phyloP scores from a whole-genome alignment of 2,329 filamentous ascomycete genomes.

The Ascocoryne sarcoides region DNA sequence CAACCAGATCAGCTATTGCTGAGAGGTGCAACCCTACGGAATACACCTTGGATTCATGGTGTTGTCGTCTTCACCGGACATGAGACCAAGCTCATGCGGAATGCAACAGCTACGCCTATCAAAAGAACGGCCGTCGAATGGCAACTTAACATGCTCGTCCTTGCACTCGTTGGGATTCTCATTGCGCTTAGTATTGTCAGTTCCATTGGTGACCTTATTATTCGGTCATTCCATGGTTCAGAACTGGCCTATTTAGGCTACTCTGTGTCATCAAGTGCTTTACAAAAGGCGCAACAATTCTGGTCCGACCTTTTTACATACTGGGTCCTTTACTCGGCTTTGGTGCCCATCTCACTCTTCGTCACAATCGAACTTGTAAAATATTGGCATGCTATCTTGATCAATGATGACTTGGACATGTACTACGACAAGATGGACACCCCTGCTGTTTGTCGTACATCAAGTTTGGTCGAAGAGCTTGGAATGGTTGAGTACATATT shows the following conservation, averaged over 20 bases:
- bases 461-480: constrained; percentile 90
- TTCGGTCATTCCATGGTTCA: constrained; percentile 53
- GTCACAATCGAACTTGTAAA: constrained; percentile 97
- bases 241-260: constrained; percentile 68
- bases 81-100: constrained; percentile 98
- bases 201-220: constrained; percentile 82
- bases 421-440: constrained; percentile 96
- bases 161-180: constrained; percentile 80
- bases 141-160: constrained; percentile 86
- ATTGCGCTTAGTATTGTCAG: constrained; percentile 79
- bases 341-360: constrained; percentile 96
- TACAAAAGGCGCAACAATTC: constrained; percentile 63
- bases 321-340: constrained; percentile 93
- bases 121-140: constrained; percentile 94
- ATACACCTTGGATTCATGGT: constrained; percentile 95
- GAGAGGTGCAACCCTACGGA: constrained; percentile 85
- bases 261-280: constrained; percentile 45
- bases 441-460: constrained; percentile 90
- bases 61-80: constrained; percentile 96
- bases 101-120: constrained; percentile 93
- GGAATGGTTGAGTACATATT: constrained; percentile 99
- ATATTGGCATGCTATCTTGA: constrained; percentile 95
- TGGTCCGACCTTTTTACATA: constrained; percentile 94
- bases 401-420: constrained; percentile 95
- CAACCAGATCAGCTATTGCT: constrained; percentile 89